phyloP scores from a whole-genome alignment of 148 eudicot genomes.

The Vaccinium macrocarpon region DNA sequence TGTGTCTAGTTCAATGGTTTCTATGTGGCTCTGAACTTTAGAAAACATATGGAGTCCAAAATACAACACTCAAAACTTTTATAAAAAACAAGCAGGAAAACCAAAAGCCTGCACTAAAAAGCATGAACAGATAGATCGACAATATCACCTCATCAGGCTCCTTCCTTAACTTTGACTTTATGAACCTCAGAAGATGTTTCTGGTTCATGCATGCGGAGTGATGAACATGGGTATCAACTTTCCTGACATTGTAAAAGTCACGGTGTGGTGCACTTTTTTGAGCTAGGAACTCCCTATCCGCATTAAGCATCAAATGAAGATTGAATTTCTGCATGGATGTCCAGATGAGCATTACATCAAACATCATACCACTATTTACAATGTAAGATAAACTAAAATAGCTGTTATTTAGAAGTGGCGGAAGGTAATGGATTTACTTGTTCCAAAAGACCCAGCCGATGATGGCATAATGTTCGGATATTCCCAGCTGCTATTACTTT shows the following conservation, averaged over 20 bases:
- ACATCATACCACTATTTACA: conserved; percentile 6
- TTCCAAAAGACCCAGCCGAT: conserved; percentile 85
- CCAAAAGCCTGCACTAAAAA: background rate
- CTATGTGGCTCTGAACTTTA: background rate
- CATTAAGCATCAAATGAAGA: conserved; percentile 99
- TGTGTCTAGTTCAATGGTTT: background rate
- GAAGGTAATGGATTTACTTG: conserved; percentile 50
- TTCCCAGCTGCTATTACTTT: conserved; percentile 97
- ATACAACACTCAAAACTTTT: background rate
- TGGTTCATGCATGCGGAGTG: conserved; percentile 99
- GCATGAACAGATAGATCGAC: conserved; percentile 11
- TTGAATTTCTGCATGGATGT: conserved; percentile 77
- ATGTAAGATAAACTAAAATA: background rate
- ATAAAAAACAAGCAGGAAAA: background rate
- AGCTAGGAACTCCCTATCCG: conserved; percentile 97
- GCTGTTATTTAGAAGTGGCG: background rate
- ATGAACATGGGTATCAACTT: conserved; percentile 99
- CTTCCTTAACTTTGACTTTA: conserved; percentile 94
- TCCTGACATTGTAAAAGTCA: conserved; percentile 96
- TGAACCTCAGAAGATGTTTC: conserved; percentile 96
- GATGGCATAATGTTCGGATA: conserved; percentile 89
- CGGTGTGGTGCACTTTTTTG: conserved; percentile 99
- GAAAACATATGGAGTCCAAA: background rate
- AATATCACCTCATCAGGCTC: conserved; percentile 91
- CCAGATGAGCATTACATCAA: conserved; percentile 21